A percentile compares a stretch with the other conserved stretches of the same genome.
These are phyloP conservation scores for Coniochaeta hoffmannii DNA, from an alignment of 2,329 filamentous ascomycete species.

Conservation along the genomic window DNA sequence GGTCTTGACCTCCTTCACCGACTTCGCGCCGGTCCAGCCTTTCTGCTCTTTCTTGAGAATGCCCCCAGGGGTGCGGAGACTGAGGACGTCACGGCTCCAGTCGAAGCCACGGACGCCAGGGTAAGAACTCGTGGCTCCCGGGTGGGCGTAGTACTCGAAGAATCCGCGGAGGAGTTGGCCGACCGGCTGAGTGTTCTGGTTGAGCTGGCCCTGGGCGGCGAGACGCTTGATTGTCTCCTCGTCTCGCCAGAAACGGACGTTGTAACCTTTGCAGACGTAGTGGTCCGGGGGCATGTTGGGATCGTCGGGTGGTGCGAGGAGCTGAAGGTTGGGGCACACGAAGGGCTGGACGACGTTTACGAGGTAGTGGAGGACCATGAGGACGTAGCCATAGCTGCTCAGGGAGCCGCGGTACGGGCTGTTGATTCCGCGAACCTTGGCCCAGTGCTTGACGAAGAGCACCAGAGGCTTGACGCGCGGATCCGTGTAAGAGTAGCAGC, in stretches of 20 bases:
- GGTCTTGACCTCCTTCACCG: slow-evolving; percentile 43
- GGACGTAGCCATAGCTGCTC: slow-evolving; percentile 82
- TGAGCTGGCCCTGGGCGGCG: slow-evolving; percentile 51
- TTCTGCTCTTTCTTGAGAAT: slow-evolving; percentile 68
- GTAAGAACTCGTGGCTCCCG: slow-evolving; percentile 42
- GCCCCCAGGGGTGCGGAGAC: slow-evolving; percentile 64
- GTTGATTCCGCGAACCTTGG: slow-evolving; percentile 78
- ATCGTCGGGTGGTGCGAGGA: slow-evolving; percentile 36
- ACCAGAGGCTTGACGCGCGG: slow-evolving; percentile 69
- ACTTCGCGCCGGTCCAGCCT: slow-evolving; percentile 80
- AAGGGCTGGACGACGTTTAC: slow-evolving; percentile 75
- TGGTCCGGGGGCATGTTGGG: slow-evolving; percentile 30
- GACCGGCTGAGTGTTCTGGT: slow-evolving; percentile 60
- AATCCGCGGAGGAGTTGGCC: slow-evolving; percentile 73
- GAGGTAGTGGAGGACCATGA: slow-evolving; percentile 89
- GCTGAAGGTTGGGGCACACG: slow-evolving; percentile 77
- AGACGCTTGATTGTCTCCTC: slow-evolving; percentile 60
- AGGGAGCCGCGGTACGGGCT: slow-evolving; percentile 79
- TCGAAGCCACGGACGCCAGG: slow-evolving; percentile 53
- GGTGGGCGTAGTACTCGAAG: slow-evolving; percentile 77
- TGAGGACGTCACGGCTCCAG: slow-evolving; percentile 75
- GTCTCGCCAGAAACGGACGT: slow-evolving; percentile 72
- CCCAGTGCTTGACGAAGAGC: slow-evolving; percentile 86
- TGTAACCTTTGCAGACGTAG: slow-evolving; percentile 52
- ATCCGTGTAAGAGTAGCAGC: slow-evolving; percentile 77